These are phyloP conservation scores for Penicillium paxilli DNA, from an alignment of 495 filamentous ascomycete species.

Conservation along the genomic window DNA sequence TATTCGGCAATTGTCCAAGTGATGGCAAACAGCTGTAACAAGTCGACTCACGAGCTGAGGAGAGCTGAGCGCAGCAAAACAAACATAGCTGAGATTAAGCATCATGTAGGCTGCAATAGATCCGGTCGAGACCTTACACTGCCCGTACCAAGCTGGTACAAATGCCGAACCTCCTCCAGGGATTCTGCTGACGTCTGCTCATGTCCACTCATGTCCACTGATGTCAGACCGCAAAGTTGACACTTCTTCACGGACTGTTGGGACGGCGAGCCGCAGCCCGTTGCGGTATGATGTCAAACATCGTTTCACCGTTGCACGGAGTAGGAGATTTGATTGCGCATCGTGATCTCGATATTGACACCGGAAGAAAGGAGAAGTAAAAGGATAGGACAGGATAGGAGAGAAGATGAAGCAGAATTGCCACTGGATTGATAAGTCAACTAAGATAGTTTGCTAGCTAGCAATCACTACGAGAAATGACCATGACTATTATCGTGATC, in stretches of 20 bases:
- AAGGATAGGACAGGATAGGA: background rate
- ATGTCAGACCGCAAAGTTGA: background rate
- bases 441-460: conserved; percentile 3
- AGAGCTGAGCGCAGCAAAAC: no score
- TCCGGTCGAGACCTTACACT: no score
- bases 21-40: background rate
- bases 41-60: no score
- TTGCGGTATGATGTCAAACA: background rate
- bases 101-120: no score
- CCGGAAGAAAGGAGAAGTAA: background rate
- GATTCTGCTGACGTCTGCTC: background rate
- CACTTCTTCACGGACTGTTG: background rate
- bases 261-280: background rate
- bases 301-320: background rate
- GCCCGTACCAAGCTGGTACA: no score
- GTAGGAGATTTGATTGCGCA: background rate
- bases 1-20: background rate
- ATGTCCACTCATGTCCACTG: background rate
- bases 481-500: no score
- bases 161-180: no score
- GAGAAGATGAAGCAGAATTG: background rate
- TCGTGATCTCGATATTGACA: background rate
- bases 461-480: background rate
- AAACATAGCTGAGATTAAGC: no score
- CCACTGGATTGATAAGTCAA: background rate